Conservation (phyloP, 768 basidiomycete genomes). For the Tricholoma terreum region DNA sequence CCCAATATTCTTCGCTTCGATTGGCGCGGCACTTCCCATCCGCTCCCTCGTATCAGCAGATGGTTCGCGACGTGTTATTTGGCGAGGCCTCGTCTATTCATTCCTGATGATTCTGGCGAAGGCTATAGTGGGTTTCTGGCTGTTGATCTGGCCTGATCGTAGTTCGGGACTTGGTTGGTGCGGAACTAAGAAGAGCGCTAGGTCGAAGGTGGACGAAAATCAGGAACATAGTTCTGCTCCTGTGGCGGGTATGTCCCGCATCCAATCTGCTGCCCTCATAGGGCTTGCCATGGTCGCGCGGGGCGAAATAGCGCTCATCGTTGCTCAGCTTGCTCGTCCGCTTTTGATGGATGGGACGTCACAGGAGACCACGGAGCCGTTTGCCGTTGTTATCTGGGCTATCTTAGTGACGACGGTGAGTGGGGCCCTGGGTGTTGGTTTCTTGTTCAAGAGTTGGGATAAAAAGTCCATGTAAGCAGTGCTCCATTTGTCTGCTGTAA, state of each 20-base stretch:
- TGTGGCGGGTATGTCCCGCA: constrained; percentile 11
- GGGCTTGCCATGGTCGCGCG: constrained; percentile 63
- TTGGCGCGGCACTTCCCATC: constrained; percentile 55
- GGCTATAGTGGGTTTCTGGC: constrained; percentile 43
- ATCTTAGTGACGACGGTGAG: constrained; percentile 51
- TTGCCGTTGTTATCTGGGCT: constrained; percentile 56
- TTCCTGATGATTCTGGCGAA: constrained; percentile 58
- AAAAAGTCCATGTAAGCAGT: neutral
- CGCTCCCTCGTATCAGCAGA: constrained; percentile 39
- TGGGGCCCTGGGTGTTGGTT: constrained; percentile 38
- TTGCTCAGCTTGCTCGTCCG: constrained; percentile 44
- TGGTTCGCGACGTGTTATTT: constrained; percentile 34
- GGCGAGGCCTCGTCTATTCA: constrained; percentile 57
- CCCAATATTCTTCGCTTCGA: constrained; percentile 67
- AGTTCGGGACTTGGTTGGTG: constrained; percentile 11
- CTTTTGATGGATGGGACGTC: constrained; percentile 19
- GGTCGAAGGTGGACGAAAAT: neutral
- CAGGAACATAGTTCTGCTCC: neutral
- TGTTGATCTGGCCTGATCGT: constrained; percentile 33
- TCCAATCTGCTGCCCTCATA: constrained; percentile 37
- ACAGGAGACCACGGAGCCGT: constrained; percentile 36
- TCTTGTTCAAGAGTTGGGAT: constrained; percentile 16
- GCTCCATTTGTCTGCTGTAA: neutral
- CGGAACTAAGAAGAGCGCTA: neutral
- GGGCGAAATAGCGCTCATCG: constrained; percentile 66